Conservation (phyloP, 305 asterid genomes). For the Plantago lanceolata region DNA sequence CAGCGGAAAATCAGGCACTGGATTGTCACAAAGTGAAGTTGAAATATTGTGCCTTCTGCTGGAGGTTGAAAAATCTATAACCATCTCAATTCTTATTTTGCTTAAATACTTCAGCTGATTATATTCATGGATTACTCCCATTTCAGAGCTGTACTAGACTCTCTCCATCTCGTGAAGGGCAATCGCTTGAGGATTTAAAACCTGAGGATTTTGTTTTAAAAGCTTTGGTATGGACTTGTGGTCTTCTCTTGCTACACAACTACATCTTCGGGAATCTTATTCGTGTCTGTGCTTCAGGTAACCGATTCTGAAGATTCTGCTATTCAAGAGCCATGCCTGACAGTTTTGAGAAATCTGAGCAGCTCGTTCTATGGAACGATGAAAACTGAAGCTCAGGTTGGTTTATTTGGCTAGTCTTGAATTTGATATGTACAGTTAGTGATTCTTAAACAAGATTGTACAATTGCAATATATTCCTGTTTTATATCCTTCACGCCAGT, state of each 20-base stretch:
- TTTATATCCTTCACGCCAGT: too few relatives aligned
- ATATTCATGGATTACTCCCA: conserved; percentile 4
- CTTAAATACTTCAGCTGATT: conserved; percentile 10
- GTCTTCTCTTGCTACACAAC: background rate
- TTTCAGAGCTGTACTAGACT: conserved; percentile 52
- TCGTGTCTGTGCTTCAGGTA: conserved; percentile 38
- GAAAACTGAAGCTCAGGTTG: conserved; percentile 70
- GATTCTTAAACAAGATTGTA: background rate
- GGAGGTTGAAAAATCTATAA: conserved; percentile 48
- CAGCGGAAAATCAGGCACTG: conserved; percentile 31
- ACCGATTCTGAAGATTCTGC: conserved; percentile 49
- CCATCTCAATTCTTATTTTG: conserved; percentile 1
- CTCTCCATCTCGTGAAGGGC: conserved; percentile 38
- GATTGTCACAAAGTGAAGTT: conserved; percentile 60
- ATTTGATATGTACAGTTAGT: conserved; percentile 7
- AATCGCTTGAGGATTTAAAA: conserved; percentile 31
- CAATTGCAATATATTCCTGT: too few relatives aligned
- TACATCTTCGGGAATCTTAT: conserved; percentile 13
- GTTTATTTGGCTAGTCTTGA: conserved; percentile 13
- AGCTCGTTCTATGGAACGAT: conserved; percentile 48
- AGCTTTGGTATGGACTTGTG: conserved; percentile 38
- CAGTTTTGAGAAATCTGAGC: conserved; percentile 62
- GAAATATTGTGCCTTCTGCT: conserved; percentile 63
- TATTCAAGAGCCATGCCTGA: conserved; percentile 59
- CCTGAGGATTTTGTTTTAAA: conserved; percentile 41